Conservation (phyloP, 768 basidiomycete genomes). For the Suillus subalutaceus region DNA sequence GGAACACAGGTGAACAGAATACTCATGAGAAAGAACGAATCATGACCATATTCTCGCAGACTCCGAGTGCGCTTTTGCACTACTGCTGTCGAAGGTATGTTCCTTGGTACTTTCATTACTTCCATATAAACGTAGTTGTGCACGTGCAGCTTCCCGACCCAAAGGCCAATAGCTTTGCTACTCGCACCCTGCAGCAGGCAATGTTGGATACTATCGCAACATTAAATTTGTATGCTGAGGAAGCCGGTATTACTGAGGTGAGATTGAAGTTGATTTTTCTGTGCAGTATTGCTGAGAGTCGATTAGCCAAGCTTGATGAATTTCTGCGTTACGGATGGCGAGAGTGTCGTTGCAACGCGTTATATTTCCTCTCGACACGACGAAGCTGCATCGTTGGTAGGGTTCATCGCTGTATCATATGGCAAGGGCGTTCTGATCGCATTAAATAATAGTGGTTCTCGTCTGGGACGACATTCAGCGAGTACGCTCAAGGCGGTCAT, state of each 20-base stretch:
- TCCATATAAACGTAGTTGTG: slow-evolving; percentile 11
- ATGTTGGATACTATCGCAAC: slow-evolving; percentile 87
- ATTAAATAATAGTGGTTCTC: slow-evolving; percentile 75
- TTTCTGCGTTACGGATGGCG: slow-evolving; percentile 95
- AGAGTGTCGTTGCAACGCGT: slow-evolving; percentile 90
- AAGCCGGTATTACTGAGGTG: slow-evolving; percentile 75
- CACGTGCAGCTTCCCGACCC: slow-evolving; percentile 72
- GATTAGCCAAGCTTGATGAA: slow-evolving; percentile 86
- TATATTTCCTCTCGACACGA: slow-evolving; percentile 92
- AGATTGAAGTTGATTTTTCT: slow-evolving; percentile 15
- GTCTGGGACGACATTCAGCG: slow-evolving; percentile 91
- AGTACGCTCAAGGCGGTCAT: slow-evolving; percentile 85
- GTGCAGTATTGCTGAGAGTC: neutral
- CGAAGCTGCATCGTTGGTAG: slow-evolving; percentile 88
- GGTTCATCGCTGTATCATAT: slow-evolving; percentile 9
- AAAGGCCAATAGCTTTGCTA: slow-evolving; percentile 73
- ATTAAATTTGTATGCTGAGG: slow-evolving; percentile 76
- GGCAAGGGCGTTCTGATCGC: slow-evolving; percentile 10
- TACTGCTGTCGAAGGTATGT: slow-evolving; percentile 80
- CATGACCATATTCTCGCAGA: slow-evolving; percentile 47
- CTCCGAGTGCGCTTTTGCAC: slow-evolving; percentile 96
- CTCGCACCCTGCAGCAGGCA: slow-evolving; percentile 71
- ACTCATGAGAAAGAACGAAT: neutral
- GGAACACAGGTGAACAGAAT: slow-evolving; percentile 76
- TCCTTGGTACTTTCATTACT: slow-evolving; percentile 2